Evolutionary conservation across 345 rosid species (phyloP).

Genomic region (Citrus hindsii): DNA sequence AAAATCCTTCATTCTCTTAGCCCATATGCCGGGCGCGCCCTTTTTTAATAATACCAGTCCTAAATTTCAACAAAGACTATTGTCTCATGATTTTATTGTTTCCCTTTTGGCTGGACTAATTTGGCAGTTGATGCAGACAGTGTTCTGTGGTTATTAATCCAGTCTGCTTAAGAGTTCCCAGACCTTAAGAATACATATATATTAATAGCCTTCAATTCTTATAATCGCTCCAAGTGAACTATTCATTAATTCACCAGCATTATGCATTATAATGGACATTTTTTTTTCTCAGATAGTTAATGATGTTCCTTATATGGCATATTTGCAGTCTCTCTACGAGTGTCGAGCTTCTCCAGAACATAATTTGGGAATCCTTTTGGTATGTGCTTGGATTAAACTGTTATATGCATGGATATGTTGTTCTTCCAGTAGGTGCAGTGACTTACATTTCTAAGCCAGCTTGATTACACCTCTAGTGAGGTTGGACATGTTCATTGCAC

Average conservation of each 20-base stretch:
- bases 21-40: not conserved
- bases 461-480: not conserved
- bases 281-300: not conserved
- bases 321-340: constrained; percentile 52
- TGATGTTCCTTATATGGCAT: constrained; percentile 1
- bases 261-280: not conserved
- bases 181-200: too few species aligned
- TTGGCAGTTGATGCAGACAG: not conserved
- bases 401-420: not conserved
- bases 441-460: not conserved
- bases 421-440: not conserved
- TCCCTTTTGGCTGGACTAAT: not conserved
- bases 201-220: too few species aligned
- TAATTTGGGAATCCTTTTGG: constrained; percentile 89
- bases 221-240: not conserved
- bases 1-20: not conserved
- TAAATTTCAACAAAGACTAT: not conserved
- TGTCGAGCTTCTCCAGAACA: constrained; percentile 51
- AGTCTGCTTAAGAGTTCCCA: too few species aligned
- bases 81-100: not conserved
- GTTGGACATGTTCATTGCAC: not conserved
- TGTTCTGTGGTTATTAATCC: too few species aligned
- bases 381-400: constrained; percentile 28
- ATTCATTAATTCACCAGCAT: not conserved
- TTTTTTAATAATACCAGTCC: not conserved